Conservation (phyloP, 306 rosid genomes). For the Cicer yamashitae region DNA sequence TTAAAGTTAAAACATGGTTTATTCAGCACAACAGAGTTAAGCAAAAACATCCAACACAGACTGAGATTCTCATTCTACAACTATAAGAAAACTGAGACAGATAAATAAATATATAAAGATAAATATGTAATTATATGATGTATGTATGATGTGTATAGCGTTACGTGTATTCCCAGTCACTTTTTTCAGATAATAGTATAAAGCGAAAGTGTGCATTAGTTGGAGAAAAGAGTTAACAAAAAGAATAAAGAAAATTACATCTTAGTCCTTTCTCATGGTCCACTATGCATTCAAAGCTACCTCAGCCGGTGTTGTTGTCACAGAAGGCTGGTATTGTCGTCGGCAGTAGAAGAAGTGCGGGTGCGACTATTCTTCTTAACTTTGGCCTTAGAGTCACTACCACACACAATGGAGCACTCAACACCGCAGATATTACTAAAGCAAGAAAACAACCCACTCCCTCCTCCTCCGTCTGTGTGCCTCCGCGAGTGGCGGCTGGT, state of each 20-base stretch:
- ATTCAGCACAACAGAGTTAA: not conserved
- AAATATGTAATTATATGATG: constrained; percentile 13
- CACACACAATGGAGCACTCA: constrained; percentile 78
- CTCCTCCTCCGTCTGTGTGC: constrained; percentile 59
- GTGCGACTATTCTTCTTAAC: constrained; percentile 47
- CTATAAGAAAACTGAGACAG: constrained; percentile 3
- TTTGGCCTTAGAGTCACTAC: constrained; percentile 44
- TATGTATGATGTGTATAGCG: constrained; percentile 10
- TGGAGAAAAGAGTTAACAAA: not conserved
- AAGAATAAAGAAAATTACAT: constrained; percentile 30
- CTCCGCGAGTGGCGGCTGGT: constrained; percentile 50
- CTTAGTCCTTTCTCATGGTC: constrained; percentile 17
- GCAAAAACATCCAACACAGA: not conserved
- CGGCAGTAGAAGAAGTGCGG: constrained; percentile 50
- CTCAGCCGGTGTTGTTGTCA: constrained; percentile 3
- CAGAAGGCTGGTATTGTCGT: constrained; percentile 41
- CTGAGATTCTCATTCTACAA: constrained; percentile 19
- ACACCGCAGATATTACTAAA: constrained; percentile 80
- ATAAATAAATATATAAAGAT: not conserved
- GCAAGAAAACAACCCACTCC: constrained; percentile 74
- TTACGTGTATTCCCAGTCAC: constrained; percentile 21
- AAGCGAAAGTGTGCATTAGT: constrained; percentile 10
- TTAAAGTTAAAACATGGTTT: not conserved
- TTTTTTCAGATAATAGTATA: not conserved
- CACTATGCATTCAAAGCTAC: not conserved